These are phyloP conservation scores for Metschnikowia santaceciliae DNA, from an alignment of 805 yeast genomes.

Conservation along the genomic window DNA sequence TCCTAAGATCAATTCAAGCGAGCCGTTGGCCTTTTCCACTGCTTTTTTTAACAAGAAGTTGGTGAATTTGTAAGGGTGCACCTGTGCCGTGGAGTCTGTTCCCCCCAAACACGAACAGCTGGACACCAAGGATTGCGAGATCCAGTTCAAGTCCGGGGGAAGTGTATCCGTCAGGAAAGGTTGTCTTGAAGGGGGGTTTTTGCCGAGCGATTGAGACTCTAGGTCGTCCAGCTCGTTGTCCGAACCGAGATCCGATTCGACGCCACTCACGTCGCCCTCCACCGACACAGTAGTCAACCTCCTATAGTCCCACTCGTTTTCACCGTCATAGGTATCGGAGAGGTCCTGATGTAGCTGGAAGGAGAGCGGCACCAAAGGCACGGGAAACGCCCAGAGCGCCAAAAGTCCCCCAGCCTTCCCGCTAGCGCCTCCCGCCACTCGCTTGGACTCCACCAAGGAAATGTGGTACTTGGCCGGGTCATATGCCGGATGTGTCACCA, in stretches of 20 bases:
- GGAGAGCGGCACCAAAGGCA: slow-evolving; percentile 84
- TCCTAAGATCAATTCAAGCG: slow-evolving; percentile 81
- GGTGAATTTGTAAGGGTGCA: slow-evolving; percentile 94
- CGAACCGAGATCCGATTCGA: slow-evolving; percentile 19
- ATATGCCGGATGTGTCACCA: slow-evolving; percentile 78
- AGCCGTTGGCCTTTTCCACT: slow-evolving; percentile 60
- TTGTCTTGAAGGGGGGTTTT: slow-evolving; percentile 34
- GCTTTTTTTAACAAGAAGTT: slow-evolving; percentile 75
- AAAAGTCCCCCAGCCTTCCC: slow-evolving; percentile 97
- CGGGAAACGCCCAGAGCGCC: slow-evolving; percentile 97
- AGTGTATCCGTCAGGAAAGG: slow-evolving; percentile 30
- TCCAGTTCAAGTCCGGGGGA: slow-evolving; percentile 77
- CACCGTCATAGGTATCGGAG: slow-evolving; percentile 78
- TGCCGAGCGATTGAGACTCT: background rate
- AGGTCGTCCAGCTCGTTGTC: background rate
- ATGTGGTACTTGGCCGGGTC: slow-evolving; percentile 72
- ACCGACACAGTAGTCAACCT: slow-evolving; percentile 79
- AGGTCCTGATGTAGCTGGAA: slow-evolving; percentile 82
- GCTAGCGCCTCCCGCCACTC: slow-evolving; percentile 96
- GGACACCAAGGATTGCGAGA: slow-evolving; percentile 56
- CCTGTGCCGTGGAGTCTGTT: slow-evolving; percentile 88
- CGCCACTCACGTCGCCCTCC: slow-evolving; percentile 67
- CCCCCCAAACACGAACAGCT: slow-evolving; percentile 82
- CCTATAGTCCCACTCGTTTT: slow-evolving; percentile 87
- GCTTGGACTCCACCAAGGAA: slow-evolving; percentile 79